Conservation (phyloP, 805 yeast genomes). For the Lachancea fermentati region DNA sequence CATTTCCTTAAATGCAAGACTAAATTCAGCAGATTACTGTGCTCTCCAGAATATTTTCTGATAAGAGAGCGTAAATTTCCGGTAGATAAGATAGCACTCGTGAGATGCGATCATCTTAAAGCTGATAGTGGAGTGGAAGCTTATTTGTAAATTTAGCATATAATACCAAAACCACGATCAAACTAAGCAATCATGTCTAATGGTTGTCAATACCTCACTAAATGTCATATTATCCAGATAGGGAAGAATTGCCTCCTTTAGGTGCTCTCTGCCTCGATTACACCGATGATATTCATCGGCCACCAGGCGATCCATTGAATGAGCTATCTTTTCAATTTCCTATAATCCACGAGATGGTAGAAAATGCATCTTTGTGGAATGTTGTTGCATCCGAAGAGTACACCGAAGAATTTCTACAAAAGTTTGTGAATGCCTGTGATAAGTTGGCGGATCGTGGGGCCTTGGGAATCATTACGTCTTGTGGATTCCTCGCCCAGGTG, state of each 20-base stretch:
- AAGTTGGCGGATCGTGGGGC: slow-evolving; percentile 30
- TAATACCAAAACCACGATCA: no score
- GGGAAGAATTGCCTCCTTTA: slow-evolving; percentile 21
- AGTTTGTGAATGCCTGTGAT: slow-evolving; percentile 25
- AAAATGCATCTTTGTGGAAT: slow-evolving; percentile 25
- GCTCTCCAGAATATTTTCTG: no score
- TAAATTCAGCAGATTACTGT: no score
- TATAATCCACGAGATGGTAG: slow-evolving; percentile 20
- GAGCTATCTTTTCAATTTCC: slow-evolving; percentile 25
- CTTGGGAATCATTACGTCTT: slow-evolving; percentile 32
- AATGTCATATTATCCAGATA: slow-evolving; percentile 23
- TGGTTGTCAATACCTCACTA: no score
- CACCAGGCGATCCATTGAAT: slow-evolving; percentile 31
- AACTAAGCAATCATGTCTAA: no score
- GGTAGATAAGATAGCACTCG: no score
- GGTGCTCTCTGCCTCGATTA: slow-evolving; percentile 28
- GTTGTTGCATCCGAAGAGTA: slow-evolving; percentile 23
- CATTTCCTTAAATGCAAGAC: no score
- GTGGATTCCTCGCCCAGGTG: slow-evolving; percentile 34
- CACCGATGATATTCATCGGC: slow-evolving; percentile 32
- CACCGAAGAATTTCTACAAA: slow-evolving; percentile 24
- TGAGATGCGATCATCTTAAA: no score
- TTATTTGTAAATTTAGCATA: no score
- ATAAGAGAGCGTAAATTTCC: no score
- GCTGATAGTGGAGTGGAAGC: no score